phyloP scores from a whole-genome alignment of 805 yeast genomes.

The Candida xiaguanensis region DNA sequence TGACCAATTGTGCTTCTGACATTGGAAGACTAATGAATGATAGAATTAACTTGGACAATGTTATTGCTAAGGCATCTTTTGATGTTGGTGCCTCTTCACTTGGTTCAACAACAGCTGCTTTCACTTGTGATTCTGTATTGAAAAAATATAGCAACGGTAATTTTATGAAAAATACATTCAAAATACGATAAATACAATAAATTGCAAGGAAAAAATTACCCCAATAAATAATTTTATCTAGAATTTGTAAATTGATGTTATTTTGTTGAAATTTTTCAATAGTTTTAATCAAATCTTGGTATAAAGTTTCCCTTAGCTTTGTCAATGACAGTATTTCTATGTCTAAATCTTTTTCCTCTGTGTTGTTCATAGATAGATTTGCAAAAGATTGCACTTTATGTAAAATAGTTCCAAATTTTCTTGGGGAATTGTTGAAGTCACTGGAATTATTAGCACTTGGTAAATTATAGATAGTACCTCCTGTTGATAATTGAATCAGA shows the following conservation, averaged over 20 bases:
- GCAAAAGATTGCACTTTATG: slow-evolving; percentile 42
- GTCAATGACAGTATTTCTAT: slow-evolving; percentile 38
- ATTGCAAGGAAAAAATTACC: slow-evolving; percentile 32
- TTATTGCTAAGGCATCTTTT: slow-evolving; percentile 47
- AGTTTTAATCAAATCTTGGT: slow-evolving; percentile 25
- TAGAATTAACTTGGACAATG: slow-evolving; percentile 39
- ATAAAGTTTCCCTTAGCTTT: slow-evolving; percentile 26
- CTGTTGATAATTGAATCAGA: slow-evolving; percentile 13
- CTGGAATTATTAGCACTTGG: slow-evolving; percentile 13
- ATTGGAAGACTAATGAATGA: slow-evolving; percentile 23
- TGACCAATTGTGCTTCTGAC: slow-evolving; percentile 39
- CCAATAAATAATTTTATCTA: slow-evolving; percentile 10
- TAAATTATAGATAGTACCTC: slow-evolving; percentile 26
- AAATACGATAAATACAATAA: slow-evolving; percentile 49
- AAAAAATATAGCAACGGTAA: slow-evolving; percentile 29
- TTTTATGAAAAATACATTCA: slow-evolving; percentile 38
- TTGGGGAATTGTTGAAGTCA: slow-evolving; percentile 6
- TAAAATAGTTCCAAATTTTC: slow-evolving; percentile 25
- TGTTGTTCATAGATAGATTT: slow-evolving; percentile 20
- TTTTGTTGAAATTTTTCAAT: slow-evolving; percentile 17
- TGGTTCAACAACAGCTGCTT: slow-evolving; percentile 3
- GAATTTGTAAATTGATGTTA: slow-evolving; percentile 5
- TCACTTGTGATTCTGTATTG: slow-evolving; percentile 6
- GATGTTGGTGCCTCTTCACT: slow-evolving; percentile 5
- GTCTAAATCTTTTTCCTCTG: slow-evolving; percentile 30